These are phyloP conservation scores for Acacia pycnantha DNA, from an alignment of 331 rosid genomes.

Conservation along the genomic window DNA sequence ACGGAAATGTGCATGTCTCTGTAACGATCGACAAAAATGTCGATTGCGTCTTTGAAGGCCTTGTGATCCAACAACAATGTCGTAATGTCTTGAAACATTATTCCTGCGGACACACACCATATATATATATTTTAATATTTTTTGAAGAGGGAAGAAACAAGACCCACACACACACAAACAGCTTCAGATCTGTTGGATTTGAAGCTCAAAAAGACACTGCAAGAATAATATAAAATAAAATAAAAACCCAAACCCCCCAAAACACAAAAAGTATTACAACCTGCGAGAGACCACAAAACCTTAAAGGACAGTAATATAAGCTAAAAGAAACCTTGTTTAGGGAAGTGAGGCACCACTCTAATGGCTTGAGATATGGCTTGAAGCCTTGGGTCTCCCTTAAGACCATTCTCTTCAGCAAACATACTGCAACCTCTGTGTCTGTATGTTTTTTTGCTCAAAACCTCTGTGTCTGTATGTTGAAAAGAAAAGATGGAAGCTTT, in stretches of 20 bases:
- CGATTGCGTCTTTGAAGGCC: constrained; percentile 89
- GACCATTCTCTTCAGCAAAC: constrained; percentile 95
- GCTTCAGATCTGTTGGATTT: constrained; percentile 34
- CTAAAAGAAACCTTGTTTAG: constrained; percentile 62
- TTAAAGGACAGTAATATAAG: background rate
- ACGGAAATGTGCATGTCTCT: constrained; percentile 93
- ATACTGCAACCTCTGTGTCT: constrained; percentile 26
- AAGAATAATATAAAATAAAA: background rate
- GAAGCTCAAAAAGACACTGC: constrained; percentile 32
- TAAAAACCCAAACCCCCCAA: background rate
- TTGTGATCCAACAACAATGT: constrained; percentile 97
- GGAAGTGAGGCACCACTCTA: constrained; percentile 95
- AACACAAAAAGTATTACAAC: background rate
- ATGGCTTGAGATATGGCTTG: constrained; percentile 84
- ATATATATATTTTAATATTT: background rate
- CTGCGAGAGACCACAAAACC: background rate
- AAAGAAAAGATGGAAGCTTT: background rate
- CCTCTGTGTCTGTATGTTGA: background rate
- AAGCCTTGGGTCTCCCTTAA: constrained; percentile 94
- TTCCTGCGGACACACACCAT: constrained; percentile 52
- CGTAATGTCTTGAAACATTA: constrained; percentile 98
- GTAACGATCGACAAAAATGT: constrained; percentile 99
- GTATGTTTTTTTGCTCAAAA: too few relatives aligned
- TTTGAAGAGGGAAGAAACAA: background rate
- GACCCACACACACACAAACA: background rate